phyloP scores from a whole-genome alignment of 2,329 filamentous ascomycete genomes.

The Tolypocladium tropicale region DNA sequence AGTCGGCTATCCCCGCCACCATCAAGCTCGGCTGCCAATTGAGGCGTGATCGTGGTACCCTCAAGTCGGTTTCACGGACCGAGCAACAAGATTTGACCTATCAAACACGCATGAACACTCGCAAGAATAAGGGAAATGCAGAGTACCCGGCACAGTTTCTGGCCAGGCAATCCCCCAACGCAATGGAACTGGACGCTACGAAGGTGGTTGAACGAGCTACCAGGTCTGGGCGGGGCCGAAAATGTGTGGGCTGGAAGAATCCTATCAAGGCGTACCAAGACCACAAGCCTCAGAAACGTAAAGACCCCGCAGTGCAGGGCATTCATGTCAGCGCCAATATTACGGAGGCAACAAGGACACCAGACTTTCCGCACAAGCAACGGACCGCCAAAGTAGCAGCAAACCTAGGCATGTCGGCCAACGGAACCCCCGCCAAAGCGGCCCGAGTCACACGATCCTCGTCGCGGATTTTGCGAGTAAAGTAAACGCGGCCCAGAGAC shows the following conservation, averaged over 20 bases:
- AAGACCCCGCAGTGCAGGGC: slow-evolving; percentile 12
- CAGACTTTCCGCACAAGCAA: slow-evolving; percentile 12
- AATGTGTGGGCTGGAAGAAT: slow-evolving; percentile 23
- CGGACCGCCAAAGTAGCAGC: slow-evolving; percentile 17
- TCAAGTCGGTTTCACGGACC: slow-evolving; percentile 9
- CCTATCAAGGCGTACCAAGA: slow-evolving; percentile 19
- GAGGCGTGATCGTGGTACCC: slow-evolving; percentile 11
- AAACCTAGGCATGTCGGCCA: slow-evolving; percentile 21
- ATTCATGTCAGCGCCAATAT: slow-evolving; percentile 16
- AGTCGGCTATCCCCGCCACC: slow-evolving; percentile 23
- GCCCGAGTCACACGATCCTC: slow-evolving; percentile 19
- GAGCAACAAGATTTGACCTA: slow-evolving; percentile 21
- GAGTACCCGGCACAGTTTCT: slow-evolving; percentile 24
- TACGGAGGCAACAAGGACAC: slow-evolving; percentile 15
- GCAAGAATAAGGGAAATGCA: slow-evolving; percentile 23
- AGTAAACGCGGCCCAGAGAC: slow-evolving; percentile 1
- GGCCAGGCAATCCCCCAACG: slow-evolving; percentile 12
- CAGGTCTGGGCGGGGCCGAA: slow-evolving; percentile 11
- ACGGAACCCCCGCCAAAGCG: slow-evolving; percentile 23
- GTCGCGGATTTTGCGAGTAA: slow-evolving; percentile 13
- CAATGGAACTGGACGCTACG: slow-evolving; percentile 6
- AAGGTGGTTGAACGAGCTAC: slow-evolving; percentile 1
- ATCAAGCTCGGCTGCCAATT: slow-evolving; percentile 19
- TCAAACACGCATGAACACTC: slow-evolving; percentile 24
- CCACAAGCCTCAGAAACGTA: slow-evolving; percentile 12